Percentiles rank a stretch among this genome's conserved stretches.
phyloP scores from a whole-genome alignment of 768 basidiomycete species.

The Mycena epipterygia region DNA sequence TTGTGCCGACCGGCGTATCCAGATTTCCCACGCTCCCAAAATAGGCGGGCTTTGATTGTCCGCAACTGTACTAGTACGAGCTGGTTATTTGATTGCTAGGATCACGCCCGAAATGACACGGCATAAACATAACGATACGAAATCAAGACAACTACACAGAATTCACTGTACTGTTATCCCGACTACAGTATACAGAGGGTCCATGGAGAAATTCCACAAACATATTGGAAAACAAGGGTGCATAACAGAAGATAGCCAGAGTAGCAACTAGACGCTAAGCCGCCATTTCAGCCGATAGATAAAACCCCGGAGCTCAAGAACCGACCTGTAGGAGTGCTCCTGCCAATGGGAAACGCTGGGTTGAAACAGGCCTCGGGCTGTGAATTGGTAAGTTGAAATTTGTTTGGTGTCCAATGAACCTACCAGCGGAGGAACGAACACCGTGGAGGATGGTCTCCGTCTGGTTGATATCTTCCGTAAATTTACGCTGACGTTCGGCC shows the following conservation, averaged over 20 bases:
- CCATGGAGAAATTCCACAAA: too few relatives aligned
- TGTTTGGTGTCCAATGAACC: not conserved
- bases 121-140: too few relatives aligned
- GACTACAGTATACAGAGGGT: too few relatives aligned
- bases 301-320: not conserved
- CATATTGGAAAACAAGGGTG: too few relatives aligned
- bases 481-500: conserved; percentile 13
- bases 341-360: not conserved
- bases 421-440: not conserved
- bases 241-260: not conserved
- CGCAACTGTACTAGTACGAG: too few relatives aligned
- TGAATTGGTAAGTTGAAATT: not conserved
- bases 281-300: not conserved
- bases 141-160: too few relatives aligned
- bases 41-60: too few relatives aligned
- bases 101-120: too few relatives aligned
- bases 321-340: not conserved
- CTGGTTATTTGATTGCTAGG: too few relatives aligned
- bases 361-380: not conserved
- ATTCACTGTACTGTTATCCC: too few relatives aligned
- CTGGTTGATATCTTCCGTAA: conserved; percentile 2
- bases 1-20: too few relatives aligned
- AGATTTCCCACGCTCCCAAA: too few relatives aligned
- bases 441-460: not conserved
- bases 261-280: not conserved